These are phyloP conservation scores for Epichloe brachyelytri DNA, from an alignment of 2,329 filamentous ascomycete species.

Conservation along the genomic window DNA sequence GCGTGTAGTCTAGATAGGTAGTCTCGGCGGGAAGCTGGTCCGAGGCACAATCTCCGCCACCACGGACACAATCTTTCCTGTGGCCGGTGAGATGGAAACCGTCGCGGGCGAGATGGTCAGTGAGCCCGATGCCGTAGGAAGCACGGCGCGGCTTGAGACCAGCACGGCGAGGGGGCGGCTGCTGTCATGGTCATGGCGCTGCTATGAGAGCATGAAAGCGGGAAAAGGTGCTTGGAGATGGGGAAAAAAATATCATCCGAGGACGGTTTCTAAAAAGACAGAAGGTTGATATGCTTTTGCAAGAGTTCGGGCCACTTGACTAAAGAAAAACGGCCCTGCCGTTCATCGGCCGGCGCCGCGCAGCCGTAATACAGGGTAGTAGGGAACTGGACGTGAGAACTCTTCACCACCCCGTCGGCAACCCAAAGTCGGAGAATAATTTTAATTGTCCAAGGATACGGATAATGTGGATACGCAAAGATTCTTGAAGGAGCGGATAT, in stretches of 20 bases:
- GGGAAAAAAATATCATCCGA: background rate
- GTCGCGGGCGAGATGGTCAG: conserved; percentile 66
- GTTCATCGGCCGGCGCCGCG: background rate
- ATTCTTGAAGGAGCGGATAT: background rate
- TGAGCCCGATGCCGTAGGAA: conserved; percentile 53
- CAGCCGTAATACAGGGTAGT: no score
- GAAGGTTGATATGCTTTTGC: no score
- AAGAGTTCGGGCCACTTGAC: no score
- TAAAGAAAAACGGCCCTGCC: background rate
- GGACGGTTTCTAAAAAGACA: no score
- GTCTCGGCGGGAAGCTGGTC: conserved; percentile 59
- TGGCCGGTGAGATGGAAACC: conserved; percentile 60
- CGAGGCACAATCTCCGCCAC: conserved; percentile 60
- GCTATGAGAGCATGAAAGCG: no score
- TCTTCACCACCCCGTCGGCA: no score
- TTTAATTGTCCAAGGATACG: background rate
- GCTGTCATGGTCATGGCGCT: conserved; percentile 15
- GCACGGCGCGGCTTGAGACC: conserved; percentile 69
- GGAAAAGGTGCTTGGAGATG: background rate
- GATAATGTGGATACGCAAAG: background rate
- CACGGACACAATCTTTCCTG: conserved; percentile 75
- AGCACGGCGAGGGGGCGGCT: conserved; percentile 51
- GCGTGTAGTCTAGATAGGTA: conserved; percentile 72
- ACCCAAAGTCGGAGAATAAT: background rate
- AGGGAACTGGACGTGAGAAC: no score